A percentile compares a stretch with the other conserved stretches of the same genome.
These are phyloP conservation scores for Hymenoscyphus repandus DNA, from an alignment of 2,329 filamentous ascomycete genomes.

Conservation along the genomic window DNA sequence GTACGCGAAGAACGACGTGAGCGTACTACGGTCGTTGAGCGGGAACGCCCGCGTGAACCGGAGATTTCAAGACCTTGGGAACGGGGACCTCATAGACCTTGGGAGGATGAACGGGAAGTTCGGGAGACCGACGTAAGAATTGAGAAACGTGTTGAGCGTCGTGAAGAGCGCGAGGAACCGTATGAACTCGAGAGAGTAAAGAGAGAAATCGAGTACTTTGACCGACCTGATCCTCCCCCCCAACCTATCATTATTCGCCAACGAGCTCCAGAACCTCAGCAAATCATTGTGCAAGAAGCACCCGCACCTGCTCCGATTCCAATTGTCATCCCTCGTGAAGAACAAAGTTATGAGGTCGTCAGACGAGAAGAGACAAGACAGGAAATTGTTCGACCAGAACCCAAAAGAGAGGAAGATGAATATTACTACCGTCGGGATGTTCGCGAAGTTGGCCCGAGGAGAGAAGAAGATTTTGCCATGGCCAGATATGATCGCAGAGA, in stretches of 20 bases:
- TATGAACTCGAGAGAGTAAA: conserved; percentile 53
- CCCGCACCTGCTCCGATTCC: conserved; percentile 49
- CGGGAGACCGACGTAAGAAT: conserved; percentile 26
- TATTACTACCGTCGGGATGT: conserved; percentile 34
- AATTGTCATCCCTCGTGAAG: conserved; percentile 36
- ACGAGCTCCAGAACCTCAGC: conserved; percentile 49
- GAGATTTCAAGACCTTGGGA: conserved; percentile 32
- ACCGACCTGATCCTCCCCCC: conserved; percentile 44
- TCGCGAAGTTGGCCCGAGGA: conserved; percentile 19
- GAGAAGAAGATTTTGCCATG: conserved; percentile 23
- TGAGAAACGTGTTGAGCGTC: conserved; percentile 23
- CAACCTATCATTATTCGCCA: conserved; percentile 53
- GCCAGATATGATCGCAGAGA: conserved; percentile 37
- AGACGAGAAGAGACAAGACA: conserved; percentile 20
- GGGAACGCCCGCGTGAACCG: conserved; percentile 36
- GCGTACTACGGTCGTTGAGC: conserved; percentile 35
- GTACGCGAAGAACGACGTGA: conserved; percentile 23
- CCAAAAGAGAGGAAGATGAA: conserved; percentile 28
- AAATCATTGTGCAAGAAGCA: conserved; percentile 56
- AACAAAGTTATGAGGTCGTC: conserved; percentile 22
- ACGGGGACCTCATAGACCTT: conserved; percentile 18
- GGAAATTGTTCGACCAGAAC: conserved; percentile 22
- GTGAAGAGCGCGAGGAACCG: conserved; percentile 29
- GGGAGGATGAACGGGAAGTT: conserved; percentile 26
- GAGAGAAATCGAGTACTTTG: conserved; percentile 59